Percentiles rank a stretch among this genome's conserved stretches.
Evolutionary conservation across 352 stramenopile species (phyloP).

Genomic region (Thalassiosira exigua): DNA sequence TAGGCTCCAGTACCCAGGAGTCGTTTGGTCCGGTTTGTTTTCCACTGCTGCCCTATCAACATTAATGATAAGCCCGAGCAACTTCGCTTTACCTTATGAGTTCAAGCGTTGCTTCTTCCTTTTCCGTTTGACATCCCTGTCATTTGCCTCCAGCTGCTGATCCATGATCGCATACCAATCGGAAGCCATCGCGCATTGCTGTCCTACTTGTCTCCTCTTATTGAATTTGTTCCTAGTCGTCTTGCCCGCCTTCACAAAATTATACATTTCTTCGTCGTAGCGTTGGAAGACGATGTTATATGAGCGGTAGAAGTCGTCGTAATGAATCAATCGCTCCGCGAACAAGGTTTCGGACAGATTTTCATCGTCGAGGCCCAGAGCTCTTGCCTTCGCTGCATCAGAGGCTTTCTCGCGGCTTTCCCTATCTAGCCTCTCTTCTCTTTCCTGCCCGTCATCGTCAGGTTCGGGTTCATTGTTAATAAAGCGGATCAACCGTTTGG

Average conservation of each 20-base stretch:
- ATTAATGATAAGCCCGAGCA: too few relatives aligned
- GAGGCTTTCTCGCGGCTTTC: conserved; percentile 15
- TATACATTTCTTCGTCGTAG: conserved; percentile 39
- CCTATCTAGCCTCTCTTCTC: conserved; percentile 10
- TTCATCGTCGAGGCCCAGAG: conserved; percentile 20
- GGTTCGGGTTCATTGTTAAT: conserved; percentile 20
- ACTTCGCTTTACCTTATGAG: too few relatives aligned
- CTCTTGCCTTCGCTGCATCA: conserved; percentile 23
- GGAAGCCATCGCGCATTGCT: conserved; percentile 24
- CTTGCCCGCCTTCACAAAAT: conserved; percentile 32
- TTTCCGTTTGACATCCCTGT: conserved; percentile 12
- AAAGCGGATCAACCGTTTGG: conserved; percentile 14
- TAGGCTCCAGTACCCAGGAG: too few relatives aligned
- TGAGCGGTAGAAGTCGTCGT: conserved; percentile 25
- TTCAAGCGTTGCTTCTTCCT: too few relatives aligned
- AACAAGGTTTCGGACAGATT: conserved; percentile 15
- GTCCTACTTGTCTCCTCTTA: conserved; percentile 23
- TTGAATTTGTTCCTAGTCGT: conserved; percentile 40
- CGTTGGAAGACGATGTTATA: conserved; percentile 22
- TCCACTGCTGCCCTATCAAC: too few relatives aligned
- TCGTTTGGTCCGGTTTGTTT: too few relatives aligned
- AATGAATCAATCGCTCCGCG: conserved; percentile 19
- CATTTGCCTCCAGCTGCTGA: conserved; percentile 11
- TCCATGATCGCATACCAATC: conserved; percentile 29
- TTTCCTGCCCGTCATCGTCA: conserved; percentile 9